Percentiles rank a stretch among this genome's conserved stretches.
phyloP scores from a whole-genome alignment of 1,284 basidiomycete genomes.

The Trametes hirsuta region DNA sequence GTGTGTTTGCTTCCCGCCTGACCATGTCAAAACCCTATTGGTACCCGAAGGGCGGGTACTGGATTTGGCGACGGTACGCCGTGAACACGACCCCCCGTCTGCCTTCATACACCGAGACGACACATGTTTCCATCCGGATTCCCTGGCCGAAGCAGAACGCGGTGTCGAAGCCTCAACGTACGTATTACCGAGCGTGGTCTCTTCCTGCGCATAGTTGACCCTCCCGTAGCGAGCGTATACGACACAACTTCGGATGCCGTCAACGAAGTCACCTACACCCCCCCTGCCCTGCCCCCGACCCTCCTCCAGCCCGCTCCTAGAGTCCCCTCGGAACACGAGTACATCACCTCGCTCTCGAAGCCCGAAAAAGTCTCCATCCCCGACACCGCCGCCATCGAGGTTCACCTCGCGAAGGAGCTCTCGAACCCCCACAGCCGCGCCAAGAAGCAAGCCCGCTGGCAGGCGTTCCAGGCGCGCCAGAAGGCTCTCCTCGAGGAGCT shows the following conservation, averaged over 20 bases:
- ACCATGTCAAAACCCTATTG: constrained; percentile 62
- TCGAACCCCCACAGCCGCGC: constrained; percentile 79
- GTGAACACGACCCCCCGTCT: constrained; percentile 62
- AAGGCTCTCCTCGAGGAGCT: constrained; percentile 55
- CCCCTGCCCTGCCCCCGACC: constrained; percentile 50
- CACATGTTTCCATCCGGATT: constrained; percentile 46
- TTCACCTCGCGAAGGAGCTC: constrained; percentile 66
- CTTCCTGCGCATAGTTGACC: constrained; percentile 2
- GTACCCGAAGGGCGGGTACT: constrained; percentile 52
- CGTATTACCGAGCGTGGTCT: constrained; percentile 26
- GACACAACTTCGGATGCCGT: constrained; percentile 65
- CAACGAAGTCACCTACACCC: constrained; percentile 65
- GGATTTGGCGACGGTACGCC: constrained; percentile 69
- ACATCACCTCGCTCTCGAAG: constrained; percentile 59
- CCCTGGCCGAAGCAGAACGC: constrained; percentile 66
- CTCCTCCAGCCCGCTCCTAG: constrained; percentile 43
- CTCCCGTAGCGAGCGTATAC: constrained; percentile 49
- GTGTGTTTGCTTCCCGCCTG: constrained; percentile 76
- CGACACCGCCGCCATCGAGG: constrained; percentile 62
- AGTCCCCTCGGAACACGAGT: constrained; percentile 56
- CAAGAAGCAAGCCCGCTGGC: constrained; percentile 78
- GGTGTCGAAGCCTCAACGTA: constrained; percentile 51
- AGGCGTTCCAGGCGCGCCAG: constrained; percentile 52
- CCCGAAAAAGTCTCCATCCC: constrained; percentile 47
- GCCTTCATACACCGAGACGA: constrained; percentile 45